Evolutionary conservation across 306 rosid species (phyloP), one percentile per base, ranked within the genome.

Genomic region (Albizia julibrissin): DNA sequence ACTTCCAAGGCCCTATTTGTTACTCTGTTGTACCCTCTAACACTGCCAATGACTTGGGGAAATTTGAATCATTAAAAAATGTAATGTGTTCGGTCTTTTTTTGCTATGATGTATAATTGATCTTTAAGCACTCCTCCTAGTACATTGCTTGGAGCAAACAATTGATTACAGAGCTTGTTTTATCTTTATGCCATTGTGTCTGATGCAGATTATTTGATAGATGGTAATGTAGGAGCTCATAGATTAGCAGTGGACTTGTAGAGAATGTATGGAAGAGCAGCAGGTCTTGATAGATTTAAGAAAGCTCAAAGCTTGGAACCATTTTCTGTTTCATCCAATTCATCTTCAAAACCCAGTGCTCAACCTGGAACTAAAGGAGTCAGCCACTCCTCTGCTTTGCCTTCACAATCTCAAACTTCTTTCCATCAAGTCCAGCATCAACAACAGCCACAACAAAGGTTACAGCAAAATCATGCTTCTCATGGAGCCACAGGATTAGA

Each of bases 271-370:
- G 98, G 98, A 86, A 89, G 98, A 83, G 78, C 97, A 82, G 81
- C 95, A 1, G 95, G 99, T 47, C 96, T 91, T 67, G 95, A 91
- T 88, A 92, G 99, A 84, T 95, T 95, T 86, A 95, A 88, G 89
- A 95, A 95, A 87, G 98, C 99, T 67, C 92, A 95, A 88, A 82
- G 88, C 80, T 87, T 90, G 89, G 98, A 95, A 85, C 99, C 98
- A 14, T 95, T 92, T 81, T 85, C 98, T 2, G 92, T 94, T 44
- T 34, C 87, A 54, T 71, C 76, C 66, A 88, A 79, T 79, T 80
- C 92, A 12, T 79, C 93, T 75, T 80, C 94, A 6, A 86, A 84
- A 72, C 72, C 89, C 65, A 83, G 42, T 78, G 62, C 83, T 59
- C 90, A 85, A 29, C 49, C 91, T 24, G 47, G 85, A 50, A 61